Base-by-base conservation (phyloP, 2,329 filamentous ascomycete genomes). In the Ustulina deusta region DNA sequence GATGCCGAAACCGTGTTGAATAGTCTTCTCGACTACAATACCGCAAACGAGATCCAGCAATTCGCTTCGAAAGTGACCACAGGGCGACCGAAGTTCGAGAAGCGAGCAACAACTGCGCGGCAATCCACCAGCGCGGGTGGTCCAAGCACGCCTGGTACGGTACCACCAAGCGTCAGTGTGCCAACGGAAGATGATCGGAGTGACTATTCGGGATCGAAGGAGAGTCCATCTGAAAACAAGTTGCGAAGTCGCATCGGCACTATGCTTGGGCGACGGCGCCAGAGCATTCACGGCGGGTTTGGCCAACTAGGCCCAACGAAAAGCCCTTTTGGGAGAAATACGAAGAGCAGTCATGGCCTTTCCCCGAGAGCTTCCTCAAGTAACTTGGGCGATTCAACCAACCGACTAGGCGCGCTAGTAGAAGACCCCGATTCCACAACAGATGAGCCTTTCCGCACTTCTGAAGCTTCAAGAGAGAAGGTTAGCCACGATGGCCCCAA, bases 1-100 rank as follows among this genome's bases (percentile, higher is more conserved):
- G 89, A 90, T 13, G 90, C 93, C 29, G 94, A 96, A 78, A 89
- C 90, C 68, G 93, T 93, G 29, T 83, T 99, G 65, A 93, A 93
- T 72, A 86, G 90, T 9, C 85, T 98, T 73, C 84, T 99, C 58
- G 96, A 97, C 77, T 89, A 97, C 48, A 91, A 93, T 78, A 97
- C 94, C 0, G 88, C 90, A 20, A 91, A 91, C 76, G 96, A 99
- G 82, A 95, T 99, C 70, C 91, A 90, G 73, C 89, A 86, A 34
- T 97, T 94, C 79, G 82, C 81, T 0, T 78, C 81, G 6, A 81
- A 79, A 63, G 80, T 78, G 2, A 83, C 82, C 0, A 74, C 79
- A 5, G 84, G 84, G n/a, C 79, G 81, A 67, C 77, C 82, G 67
- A 82, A 79, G 72, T 46, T 83, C 38, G 82, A 83, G 46, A 82